These are phyloP conservation scores for Phytophthora ramorum DNA, from an alignment of 352 stramenopile genomes.

Conservation along the genomic window DNA sequence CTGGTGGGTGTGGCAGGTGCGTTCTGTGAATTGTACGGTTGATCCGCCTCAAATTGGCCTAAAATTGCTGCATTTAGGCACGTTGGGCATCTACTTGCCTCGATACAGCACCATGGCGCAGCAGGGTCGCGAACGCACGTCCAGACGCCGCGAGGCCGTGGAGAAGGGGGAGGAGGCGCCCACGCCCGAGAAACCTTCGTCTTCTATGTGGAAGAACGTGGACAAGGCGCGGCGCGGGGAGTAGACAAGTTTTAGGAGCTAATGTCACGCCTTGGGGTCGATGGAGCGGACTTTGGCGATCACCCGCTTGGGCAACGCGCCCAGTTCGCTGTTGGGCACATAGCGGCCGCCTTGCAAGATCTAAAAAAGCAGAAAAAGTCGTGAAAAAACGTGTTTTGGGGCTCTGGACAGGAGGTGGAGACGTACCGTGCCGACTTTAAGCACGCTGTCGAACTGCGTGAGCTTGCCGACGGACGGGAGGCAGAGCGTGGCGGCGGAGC, in stretches of 20 bases:
- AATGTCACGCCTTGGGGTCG: slow-evolving; percentile 15
- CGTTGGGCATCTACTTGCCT: slow-evolving; percentile 49
- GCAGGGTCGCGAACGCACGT: slow-evolving; percentile 47
- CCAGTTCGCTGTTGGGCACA: slow-evolving; percentile 49
- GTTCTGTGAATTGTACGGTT: slow-evolving; percentile 1
- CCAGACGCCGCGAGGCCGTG: slow-evolving; percentile 11
- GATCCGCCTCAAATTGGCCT: background rate
- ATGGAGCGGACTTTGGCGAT: slow-evolving; percentile 54
- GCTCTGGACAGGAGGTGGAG: background rate
- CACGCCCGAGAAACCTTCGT: slow-evolving; percentile 22
- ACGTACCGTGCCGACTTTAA: slow-evolving; percentile 44
- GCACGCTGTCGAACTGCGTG: slow-evolving; percentile 33
- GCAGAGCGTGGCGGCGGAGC: slow-evolving; percentile 41
- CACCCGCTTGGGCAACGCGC: slow-evolving; percentile 44
- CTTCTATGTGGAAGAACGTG: slow-evolving; percentile 62
- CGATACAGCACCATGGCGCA: slow-evolving; percentile 52
- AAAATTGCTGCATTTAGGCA: slow-evolving; percentile 15
- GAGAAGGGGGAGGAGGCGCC: slow-evolving; percentile 19
- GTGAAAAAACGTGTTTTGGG: background rate
- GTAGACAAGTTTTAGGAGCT: slow-evolving; percentile 15
- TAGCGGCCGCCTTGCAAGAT: slow-evolving; percentile 47
- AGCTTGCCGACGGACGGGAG: slow-evolving; percentile 53
- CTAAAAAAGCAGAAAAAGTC: slow-evolving; percentile 15
- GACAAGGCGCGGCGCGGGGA: slow-evolving; percentile 42
- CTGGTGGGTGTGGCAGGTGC: slow-evolving; percentile 42